Percentiles rank a stretch among this genome's conserved stretches.
Conservation (phyloP, 768 basidiomycete genomes). For the Boletus reticuloceps region DNA sequence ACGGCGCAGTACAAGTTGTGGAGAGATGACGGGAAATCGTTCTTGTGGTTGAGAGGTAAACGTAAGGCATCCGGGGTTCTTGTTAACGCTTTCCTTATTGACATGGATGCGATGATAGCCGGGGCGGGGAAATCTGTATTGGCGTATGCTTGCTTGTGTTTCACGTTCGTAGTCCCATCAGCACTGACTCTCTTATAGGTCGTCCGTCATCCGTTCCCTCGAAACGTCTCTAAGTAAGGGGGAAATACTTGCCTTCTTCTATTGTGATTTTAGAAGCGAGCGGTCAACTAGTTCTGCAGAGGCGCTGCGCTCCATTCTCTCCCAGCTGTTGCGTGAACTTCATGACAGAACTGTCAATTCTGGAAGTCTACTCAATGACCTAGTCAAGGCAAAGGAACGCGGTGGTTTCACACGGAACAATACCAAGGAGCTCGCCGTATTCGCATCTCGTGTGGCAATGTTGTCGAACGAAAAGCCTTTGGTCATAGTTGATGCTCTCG, state of each 20-base stretch:
- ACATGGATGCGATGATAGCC: not conserved
- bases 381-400: not conserved
- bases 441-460: not conserved
- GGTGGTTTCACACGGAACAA: not conserved
- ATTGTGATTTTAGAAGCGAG: not conserved
- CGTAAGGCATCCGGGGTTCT: not conserved
- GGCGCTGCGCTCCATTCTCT: not conserved
- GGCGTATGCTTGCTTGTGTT: too few relatives aligned
- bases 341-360: not conserved
- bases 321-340: not conserved
- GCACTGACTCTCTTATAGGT: too few relatives aligned
- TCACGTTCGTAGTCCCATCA: too few relatives aligned
- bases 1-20: not conserved
- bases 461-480: not conserved
- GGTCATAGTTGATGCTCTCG: too few relatives aligned
- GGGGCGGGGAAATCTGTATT: not conserved
- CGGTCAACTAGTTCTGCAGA: not conserved
- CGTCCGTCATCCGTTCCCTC: not conserved
- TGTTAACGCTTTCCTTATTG: not conserved
- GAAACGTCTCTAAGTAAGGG: not conserved
- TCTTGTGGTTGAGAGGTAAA: not conserved
- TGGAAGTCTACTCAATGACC: not conserved
- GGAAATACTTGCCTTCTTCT: not conserved
- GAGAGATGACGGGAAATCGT: not conserved
- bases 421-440: not conserved